Evolutionary conservation across 2,329 filamentous ascomycete species (phyloP).

Genomic region (Diaporthe vaccinii): DNA sequence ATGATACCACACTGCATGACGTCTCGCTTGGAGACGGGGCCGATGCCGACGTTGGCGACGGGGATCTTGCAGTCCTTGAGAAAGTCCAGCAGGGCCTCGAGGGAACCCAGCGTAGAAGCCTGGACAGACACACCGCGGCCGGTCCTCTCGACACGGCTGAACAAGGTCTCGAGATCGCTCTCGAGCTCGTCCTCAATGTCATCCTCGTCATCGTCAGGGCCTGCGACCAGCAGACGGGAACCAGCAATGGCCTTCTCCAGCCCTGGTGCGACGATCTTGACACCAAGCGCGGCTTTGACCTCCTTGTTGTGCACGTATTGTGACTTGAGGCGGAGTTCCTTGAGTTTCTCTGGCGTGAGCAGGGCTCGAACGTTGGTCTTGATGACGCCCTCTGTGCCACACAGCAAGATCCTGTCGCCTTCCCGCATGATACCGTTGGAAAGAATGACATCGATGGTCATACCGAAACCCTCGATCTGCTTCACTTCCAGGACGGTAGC

Average conservation of each 20-base stretch:
- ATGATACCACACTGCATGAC: constrained; percentile 96
- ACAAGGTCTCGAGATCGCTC: constrained; percentile 90
- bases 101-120: constrained; percentile 95
- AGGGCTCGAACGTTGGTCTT: constrained; percentile 95
- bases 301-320: constrained; percentile 99
- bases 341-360: constrained; percentile 91
- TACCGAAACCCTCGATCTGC: constrained; percentile 98
- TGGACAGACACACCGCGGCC: constrained; percentile 97
- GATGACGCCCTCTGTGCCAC: constrained; percentile 96
- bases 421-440: constrained; percentile 96
- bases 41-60: constrained; percentile 96
- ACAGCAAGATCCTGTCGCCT: constrained; percentile 94
- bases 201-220: constrained; percentile 95
- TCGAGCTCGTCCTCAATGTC: constrained; percentile 98
- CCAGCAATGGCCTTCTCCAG: constrained; percentile 97
- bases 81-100: constrained; percentile 97
- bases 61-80: constrained; percentile 96
- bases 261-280: constrained; percentile 97
- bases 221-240: constrained; percentile 93
- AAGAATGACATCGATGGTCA: constrained; percentile 96
- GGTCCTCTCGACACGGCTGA: constrained; percentile 91
- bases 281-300: constrained; percentile 97
- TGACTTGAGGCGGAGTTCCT: constrained; percentile 94
- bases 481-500: constrained; percentile 99
- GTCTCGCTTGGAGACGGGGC: constrained; percentile 97